These are phyloP conservation scores for Tricholoma hemisulphureum DNA, from an alignment of 768 basidiomycete species.

Conservation along the genomic window DNA sequence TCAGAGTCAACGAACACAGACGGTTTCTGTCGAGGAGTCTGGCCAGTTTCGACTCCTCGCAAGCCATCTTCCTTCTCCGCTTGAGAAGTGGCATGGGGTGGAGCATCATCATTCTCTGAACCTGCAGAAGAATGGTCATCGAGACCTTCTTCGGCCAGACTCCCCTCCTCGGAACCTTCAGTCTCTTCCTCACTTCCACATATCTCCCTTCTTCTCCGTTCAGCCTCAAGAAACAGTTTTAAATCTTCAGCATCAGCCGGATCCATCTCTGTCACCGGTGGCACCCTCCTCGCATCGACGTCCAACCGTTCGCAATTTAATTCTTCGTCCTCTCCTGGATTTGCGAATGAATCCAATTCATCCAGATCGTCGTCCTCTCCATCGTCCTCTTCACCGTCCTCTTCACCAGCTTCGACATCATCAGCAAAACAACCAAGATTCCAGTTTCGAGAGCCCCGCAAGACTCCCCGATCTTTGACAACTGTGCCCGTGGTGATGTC, in stretches of 20 bases:
- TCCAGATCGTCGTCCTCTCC: constrained; percentile 57
- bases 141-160: constrained; percentile 13
- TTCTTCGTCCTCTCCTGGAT: constrained; percentile 23
- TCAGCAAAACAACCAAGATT: constrained; percentile 54
- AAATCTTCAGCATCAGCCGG: constrained; percentile 62
- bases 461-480: constrained; percentile 68
- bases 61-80: not conserved
- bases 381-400: constrained; percentile 40
- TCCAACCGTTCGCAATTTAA: constrained; percentile 28
- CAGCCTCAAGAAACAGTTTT: constrained; percentile 64
- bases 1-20: constrained; percentile 14
- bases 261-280: constrained; percentile 42
- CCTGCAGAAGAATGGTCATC: constrained; percentile 6
- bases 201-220: constrained; percentile 48
- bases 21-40: constrained; percentile 2
- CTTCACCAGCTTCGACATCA: constrained; percentile 28
- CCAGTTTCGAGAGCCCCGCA: constrained; percentile 44
- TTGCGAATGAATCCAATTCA: constrained; percentile 55
- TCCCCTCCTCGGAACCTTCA: constrained; percentile 21
- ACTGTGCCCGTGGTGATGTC: constrained; percentile 62
- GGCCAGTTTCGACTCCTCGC: not conserved
- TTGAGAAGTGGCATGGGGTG: constrained; percentile 4
- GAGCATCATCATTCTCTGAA: not conserved
- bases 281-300: constrained; percentile 31
- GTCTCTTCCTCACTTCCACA: constrained; percentile 47